A percentile compares a stretch with the other conserved stretches of the same genome.
These are phyloP conservation scores for Luzula sylvatica DNA, from an alignment of 176 grass and related monocot species.

Conservation along the genomic window DNA sequence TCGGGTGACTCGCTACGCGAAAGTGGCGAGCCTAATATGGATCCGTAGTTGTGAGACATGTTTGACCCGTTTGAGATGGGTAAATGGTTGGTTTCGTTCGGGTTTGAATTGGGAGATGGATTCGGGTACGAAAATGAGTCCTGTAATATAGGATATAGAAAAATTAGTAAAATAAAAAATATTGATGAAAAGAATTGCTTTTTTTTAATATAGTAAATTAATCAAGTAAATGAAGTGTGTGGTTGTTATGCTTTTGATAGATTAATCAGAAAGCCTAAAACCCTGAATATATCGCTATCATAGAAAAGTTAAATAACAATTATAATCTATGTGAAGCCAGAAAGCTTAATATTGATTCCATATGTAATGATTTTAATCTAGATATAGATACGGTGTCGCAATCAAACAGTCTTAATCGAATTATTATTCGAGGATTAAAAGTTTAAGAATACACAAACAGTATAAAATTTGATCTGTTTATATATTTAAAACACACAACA, in stretches of 20 bases:
- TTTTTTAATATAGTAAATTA: not conserved
- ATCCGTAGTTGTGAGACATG: constrained; percentile 42
- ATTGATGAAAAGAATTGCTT: not conserved
- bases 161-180: constrained; percentile 4
- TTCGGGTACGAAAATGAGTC: constrained; percentile 2
- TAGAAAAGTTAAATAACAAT: not conserved
- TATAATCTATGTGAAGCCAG: not conserved
- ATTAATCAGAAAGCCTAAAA: not conserved
- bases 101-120: constrained; percentile 14
- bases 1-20: constrained; percentile 59
- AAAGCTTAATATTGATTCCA: not conserved
- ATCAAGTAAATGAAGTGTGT: not conserved
- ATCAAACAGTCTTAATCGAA: constrained; percentile 17
- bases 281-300: constrained; percentile 2
- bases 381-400: constrained; percentile 7
- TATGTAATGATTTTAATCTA: constrained; percentile 2
- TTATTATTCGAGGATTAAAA: not conserved
- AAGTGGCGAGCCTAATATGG: constrained; percentile 59
- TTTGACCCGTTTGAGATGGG: constrained; percentile 25
- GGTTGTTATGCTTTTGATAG: not conserved
- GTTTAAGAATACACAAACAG: not conserved
- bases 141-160: constrained; percentile 3
- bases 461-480: not conserved
- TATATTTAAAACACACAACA: no score
- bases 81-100: constrained; percentile 10